Evolutionary conservation across 768 basidiomycete genomes (phyloP).

Genomic region (Roridomyces roridus): DNA sequence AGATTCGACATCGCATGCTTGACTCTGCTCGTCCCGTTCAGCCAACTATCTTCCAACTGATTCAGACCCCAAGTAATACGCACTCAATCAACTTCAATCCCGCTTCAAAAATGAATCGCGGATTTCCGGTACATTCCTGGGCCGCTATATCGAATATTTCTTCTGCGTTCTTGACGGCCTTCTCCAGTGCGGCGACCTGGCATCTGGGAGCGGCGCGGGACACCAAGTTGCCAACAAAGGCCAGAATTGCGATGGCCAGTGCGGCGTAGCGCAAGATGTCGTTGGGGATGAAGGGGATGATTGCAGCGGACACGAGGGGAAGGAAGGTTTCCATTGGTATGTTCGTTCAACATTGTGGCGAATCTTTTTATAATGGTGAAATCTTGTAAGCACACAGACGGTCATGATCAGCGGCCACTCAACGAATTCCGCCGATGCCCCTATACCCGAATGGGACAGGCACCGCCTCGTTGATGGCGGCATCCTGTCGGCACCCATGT

Average conservation of each 20-base stretch:
- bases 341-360: too few relatives aligned
- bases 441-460: too few relatives aligned
- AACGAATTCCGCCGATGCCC: too few relatives aligned
- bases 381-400: too few relatives aligned
- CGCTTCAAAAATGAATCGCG: not conserved
- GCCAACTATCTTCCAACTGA: too few relatives aligned
- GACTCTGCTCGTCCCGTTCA: not conserved
- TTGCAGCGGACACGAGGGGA: not conserved
- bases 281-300: not conserved
- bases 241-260: not conserved
- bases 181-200: not conserved
- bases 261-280: not conserved
- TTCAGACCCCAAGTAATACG: not conserved
- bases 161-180: not conserved
- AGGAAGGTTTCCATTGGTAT: not conserved
- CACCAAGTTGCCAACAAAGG: not conserved
- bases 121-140: not conserved
- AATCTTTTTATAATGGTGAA: too few relatives aligned
- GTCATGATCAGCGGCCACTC: too few relatives aligned
- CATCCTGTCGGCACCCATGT: too few relatives aligned
- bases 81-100: constrained; percentile 1
- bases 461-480: too few relatives aligned
- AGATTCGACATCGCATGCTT: constrained; percentile 3
- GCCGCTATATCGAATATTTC: not conserved
- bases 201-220: not conserved